Base-by-base conservation (phyloP, 495 filamentous ascomycete genomes). In the Thermothielavioides terrestris region DNA sequence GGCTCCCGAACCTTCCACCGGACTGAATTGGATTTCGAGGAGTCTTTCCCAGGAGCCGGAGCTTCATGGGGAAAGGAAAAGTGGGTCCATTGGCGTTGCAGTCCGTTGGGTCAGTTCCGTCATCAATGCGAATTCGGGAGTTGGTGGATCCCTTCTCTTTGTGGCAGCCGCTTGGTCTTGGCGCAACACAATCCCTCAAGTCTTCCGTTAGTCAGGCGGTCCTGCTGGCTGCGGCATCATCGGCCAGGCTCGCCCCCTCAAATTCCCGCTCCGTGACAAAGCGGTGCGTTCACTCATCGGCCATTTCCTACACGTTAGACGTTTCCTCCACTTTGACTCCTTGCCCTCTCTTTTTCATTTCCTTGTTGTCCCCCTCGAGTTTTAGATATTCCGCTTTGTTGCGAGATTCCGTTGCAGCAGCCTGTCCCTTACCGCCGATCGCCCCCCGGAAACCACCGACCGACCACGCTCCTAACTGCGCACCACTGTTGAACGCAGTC, bases 141-240 rank as follows among this genome's bases (percentile, higher is more conserved):
- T 5, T 6, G 14, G 32, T 31, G 37, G 51, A 17, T 7, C 50
- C 6, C 2, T 2, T 1, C 40, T n/a, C 11, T 27, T 42, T 31
- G 51, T 48, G 51, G 51, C 37, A 48, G 43, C 50, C 50, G 7
- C 14, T 26, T 6, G 34, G 17, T 5, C 34, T 37, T 22, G 36
- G 36, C 36, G 36, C 36, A 38, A 22, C 36, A 20, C 36, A 38
- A 37, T 38, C 36, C n/a, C n/a, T n/a, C n/a, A n/a, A n/a, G n/a
- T n/a, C n/a, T n/a, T n/a, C n/a, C n/a, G n/a, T 38, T 38, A 15
- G 38, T 23, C 39, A 25, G 34, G 6, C 34, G 15, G 6, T 36
- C n/a, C n/a, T n/a, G n/a, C n/a, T n/a, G n/a, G n/a, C n/a, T n/a
- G n/a, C n/a, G n/a, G n/a, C n/a, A n/a, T n/a, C n/a, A n/a, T n/a